Base-by-base conservation (phyloP, 2,329 filamentous ascomycete species). In the Fusarium pilosicola region DNA sequence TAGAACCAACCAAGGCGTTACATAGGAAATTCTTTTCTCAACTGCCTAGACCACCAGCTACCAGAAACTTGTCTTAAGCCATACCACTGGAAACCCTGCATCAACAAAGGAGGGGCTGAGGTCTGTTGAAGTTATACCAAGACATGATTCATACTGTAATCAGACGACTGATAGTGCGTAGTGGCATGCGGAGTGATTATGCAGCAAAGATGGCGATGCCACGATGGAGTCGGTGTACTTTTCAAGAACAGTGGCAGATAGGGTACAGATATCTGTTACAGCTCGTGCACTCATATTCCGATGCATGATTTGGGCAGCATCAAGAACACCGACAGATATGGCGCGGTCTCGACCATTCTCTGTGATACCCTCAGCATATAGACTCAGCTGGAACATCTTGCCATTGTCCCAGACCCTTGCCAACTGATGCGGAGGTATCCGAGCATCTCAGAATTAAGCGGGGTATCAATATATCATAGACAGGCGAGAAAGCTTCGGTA, bases 151-250 rank as follows among this genome's bases (percentile, higher is more conserved):
- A 55, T 28, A n/a, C 15, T 17, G 30, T 38, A 49, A 30, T 38
- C 14, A 10, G 30, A 30, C 20, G 24, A 51, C 24, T 12, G 32
- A 26, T 15, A 36, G 24, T 22, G 7, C 13, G 10, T 7, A 30
- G 8, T 1, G 3, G 15, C 17, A 1, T n/a, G 26, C 4, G 9
- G 7, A n/a, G 20, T 14, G 12, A 18, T 4, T 15, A 15, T 3
- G 17, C 6, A 36, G 15, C 11, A 49, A 36, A 7, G 7, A 18
- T 14, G 15, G 18, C 7, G 24, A 34, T 30, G 8, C 14, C 18
- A 12, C 28, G 41, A 28, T 46, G 30, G 41, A 48, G 18, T 58
- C 41, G 20, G 42, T 59, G 24, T 38, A 3, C 12, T 32, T 49
- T n/a, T 15, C 18, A 15, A 30, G 7, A 15, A 41, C 20, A 9